Percentiles rank a stretch among this genome's conserved stretches.
Evolutionary conservation across 225 moss, liverwort and hornwort species (phyloP).

Genomic region (Climacium dendroides): DNA sequence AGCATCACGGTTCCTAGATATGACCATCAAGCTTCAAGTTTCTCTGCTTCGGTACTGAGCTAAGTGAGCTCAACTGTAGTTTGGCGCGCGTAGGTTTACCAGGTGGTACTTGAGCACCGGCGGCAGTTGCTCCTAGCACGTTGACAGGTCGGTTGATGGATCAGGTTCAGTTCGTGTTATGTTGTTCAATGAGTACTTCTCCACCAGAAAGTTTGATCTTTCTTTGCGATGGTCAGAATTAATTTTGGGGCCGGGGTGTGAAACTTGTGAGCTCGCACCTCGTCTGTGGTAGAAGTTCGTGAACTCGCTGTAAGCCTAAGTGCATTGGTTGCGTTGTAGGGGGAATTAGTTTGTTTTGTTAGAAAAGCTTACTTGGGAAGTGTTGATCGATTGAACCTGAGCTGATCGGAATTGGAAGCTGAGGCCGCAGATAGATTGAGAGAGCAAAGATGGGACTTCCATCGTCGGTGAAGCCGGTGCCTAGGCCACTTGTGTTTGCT

Average conservation of each 20-base stretch:
- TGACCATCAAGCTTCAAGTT: background rate
- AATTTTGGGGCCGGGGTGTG: background rate
- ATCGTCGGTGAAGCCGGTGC: background rate
- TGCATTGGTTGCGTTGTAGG: background rate
- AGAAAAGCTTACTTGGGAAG: background rate
- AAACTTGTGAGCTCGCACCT: background rate
- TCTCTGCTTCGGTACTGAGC: background rate
- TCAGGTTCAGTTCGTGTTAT: background rate
- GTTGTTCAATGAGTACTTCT: background rate
- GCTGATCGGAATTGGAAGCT: background rate
- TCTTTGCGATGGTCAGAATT: background rate
- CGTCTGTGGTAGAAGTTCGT: background rate
- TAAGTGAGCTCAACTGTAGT: background rate
- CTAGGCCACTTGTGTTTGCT: conserved; percentile 49
- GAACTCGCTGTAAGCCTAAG: background rate
- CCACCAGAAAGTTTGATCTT: background rate
- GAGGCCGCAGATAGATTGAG: background rate
- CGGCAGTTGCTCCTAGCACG: background rate
- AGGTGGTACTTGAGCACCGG: too few species aligned
- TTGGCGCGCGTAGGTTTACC: background rate
- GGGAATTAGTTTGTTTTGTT: background rate
- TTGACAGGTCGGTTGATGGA: too few species aligned
- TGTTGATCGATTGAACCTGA: background rate
- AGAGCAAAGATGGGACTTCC: conserved; percentile 3
- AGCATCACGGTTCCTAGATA: background rate